Base-by-base conservation (phyloP, 139 green algal genomes). In the Edaphochlamys debaryana region DNA sequence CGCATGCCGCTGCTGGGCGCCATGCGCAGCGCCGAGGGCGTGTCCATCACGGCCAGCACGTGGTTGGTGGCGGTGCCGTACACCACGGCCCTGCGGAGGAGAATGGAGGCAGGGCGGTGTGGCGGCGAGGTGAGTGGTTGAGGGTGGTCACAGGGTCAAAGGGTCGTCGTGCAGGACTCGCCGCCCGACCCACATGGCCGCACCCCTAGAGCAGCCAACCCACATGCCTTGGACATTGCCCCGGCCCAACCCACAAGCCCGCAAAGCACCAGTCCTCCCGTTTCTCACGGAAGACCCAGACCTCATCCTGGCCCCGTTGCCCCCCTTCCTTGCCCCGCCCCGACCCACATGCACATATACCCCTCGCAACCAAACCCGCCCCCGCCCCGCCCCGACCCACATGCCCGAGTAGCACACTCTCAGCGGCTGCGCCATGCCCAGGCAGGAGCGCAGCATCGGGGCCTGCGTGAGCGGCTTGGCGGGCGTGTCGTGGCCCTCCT, bases 31-130 rank as follows among this genome's bases (percentile, higher is more conserved):
- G 73, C 73, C 2, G 56, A 25, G 20, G 36, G 17, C 4, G 73
- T 80, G 56, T 80, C 73, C 73, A 80, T 69, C 4, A 80, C 73
- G 29, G 73, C 73, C 29, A 80, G 73, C n/a, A 80, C 58, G 52
- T 80, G 73, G 17, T 56, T 56, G 36, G 73, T 80, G 58, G 73
- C 73, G 11, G 37, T 58, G 37, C 73, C 73, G 40, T 69, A 80
- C 37, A 80, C 73, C 4, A 80, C 56, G 32, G 56, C 69, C 73
- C 73, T 80, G 36, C 56, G 25, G 56, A 30, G 30, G 17, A n/a
- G 11, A 56, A 56, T 25, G 34, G 27, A 30, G 19, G 25, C 34
- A 71, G 13, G 32, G 34, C 20, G 13, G 3, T 45, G 13, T 27
- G 32, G 48, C 19, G 34, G 45, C 3, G 2, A 45, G 32, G 34